Evolutionary conservation across 192 early-diverging fungal species (phyloP).

Genomic region (Umbelopsis sp.): DNA sequence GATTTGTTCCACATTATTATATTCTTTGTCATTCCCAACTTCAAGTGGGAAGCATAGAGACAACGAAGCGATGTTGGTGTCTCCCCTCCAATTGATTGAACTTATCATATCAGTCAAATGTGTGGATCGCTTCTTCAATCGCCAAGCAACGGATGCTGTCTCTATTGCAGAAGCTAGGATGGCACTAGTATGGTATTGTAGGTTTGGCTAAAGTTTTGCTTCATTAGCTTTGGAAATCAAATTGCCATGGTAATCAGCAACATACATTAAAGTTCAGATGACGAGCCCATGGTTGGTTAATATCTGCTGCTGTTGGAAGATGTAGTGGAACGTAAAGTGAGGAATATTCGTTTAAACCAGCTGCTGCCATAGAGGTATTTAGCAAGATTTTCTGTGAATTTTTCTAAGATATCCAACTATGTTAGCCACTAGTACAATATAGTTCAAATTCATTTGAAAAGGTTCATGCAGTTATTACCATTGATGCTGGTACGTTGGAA

Average conservation of each 20-base stretch:
- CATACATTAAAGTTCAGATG: slow-evolving; percentile 43
- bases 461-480: background rate
- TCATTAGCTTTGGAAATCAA: background rate
- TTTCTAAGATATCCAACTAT: slow-evolving; percentile 20
- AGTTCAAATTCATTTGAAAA: background rate
- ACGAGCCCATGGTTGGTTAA: slow-evolving; percentile 27
- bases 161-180: slow-evolving; percentile 58
- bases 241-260: slow-evolving; percentile 25
- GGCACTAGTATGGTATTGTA: slow-evolving; percentile 58
- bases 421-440: background rate
- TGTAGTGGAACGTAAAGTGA: slow-evolving; percentile 56
- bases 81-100: slow-evolving; percentile 47
- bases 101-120: slow-evolving; percentile 42
- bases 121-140: slow-evolving; percentile 35
- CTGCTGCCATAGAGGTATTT: slow-evolving; percentile 43
- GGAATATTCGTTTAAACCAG: slow-evolving; percentile 46
- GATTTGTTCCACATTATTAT: background rate
- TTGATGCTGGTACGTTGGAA: background rate
- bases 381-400: slow-evolving; percentile 39
- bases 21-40: background rate
- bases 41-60: slow-evolving; percentile 40
- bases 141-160: slow-evolving; percentile 45
- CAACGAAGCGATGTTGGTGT: slow-evolving; percentile 45
- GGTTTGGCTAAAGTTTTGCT: slow-evolving; percentile 30
- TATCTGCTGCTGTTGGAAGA: slow-evolving; percentile 30